Base-by-base conservation (phyloP, 2,329 filamentous ascomycete genomes). In the Curvularia sp. region DNA sequence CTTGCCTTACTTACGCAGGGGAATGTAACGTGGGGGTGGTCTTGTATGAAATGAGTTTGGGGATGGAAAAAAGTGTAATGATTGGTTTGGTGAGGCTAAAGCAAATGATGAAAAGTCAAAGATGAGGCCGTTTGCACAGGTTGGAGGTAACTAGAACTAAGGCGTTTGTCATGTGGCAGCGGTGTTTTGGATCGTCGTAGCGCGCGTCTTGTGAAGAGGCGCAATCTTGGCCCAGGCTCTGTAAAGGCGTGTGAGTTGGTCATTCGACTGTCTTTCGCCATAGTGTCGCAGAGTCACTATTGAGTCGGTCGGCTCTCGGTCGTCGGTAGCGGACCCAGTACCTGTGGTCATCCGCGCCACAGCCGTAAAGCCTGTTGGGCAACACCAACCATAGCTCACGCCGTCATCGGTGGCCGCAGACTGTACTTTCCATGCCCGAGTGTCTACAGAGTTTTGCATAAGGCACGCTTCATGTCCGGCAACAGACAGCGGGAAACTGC, bases 111-210 rank as follows among this genome's bases (percentile, higher is more conserved):
- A 31, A 31, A 31, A 12, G 30, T 31, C 9, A 31, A 31, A 12
- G 56, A 39, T 18, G 52, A 31, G 9, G 30, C 30, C 30, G 49
- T 22, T 33, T 30, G 28, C 9, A 56, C 63, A 24, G 63, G 60
- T 30, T 18, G 30, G 7, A 28, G 31, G 20, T 30, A 24, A n/a
- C 15, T 43, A 24, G 39, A 38, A 43, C 24, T 20, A 35, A 33
- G 22, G 18, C 31, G 35, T 24, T 48, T 38, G 49, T 26, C 20
- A 18, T 42, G 22, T 53, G 51, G 35, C 35, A 18, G 35, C 35
- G 15, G 51, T 41, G 43, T 30, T 47, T n/a, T n/a, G 43, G 10
- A 13, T 48, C 12, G 24, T 31, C 24, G 26, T 9, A 12, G 44
- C 20, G 18, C 28, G 44, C 28, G n/a, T 26, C 28, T 4, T 33